phyloP scores from a whole-genome alignment of 177 flowering plant genomes.

The Vitis hybrid region DNA sequence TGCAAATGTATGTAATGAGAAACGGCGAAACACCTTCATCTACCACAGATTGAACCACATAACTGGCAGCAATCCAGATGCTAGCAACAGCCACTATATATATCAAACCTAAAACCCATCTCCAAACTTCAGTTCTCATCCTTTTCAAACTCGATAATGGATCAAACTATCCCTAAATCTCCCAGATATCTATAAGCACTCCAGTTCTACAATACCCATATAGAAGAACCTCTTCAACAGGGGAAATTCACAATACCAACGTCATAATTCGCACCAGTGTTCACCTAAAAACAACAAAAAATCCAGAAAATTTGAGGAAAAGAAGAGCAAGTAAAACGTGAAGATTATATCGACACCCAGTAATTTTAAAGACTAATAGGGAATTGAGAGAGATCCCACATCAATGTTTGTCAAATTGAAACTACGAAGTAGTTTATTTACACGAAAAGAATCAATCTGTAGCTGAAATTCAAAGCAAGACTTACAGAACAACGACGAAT shows the following conservation, averaged over 20 bases:
- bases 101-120: constrained; percentile 44
- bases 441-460: no score
- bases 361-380: no score
- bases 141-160: constrained; percentile 4
- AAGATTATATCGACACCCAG: no score
- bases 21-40: constrained; percentile 91
- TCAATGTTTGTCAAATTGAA: no score
- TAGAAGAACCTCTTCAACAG: neutral
- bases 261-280: neutral
- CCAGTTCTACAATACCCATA: neutral
- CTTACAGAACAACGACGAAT: no score
- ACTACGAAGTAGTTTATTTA: no score
- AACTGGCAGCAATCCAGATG: constrained; percentile 94
- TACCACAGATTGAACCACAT: constrained; percentile 89
- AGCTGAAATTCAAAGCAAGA: no score
- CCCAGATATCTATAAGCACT: neutral
- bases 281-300: neutral
- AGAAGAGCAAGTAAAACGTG: no score
- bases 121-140: constrained; percentile 60
- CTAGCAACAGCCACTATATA: constrained; percentile 74
- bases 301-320: neutral
- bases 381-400: no score
- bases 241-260: neutral
- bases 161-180: neutral
- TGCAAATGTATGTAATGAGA: constrained; percentile 93